Evolutionary conservation across 306 rosid species (phyloP).

Genomic region (Ziziphus jujuba): DNA sequence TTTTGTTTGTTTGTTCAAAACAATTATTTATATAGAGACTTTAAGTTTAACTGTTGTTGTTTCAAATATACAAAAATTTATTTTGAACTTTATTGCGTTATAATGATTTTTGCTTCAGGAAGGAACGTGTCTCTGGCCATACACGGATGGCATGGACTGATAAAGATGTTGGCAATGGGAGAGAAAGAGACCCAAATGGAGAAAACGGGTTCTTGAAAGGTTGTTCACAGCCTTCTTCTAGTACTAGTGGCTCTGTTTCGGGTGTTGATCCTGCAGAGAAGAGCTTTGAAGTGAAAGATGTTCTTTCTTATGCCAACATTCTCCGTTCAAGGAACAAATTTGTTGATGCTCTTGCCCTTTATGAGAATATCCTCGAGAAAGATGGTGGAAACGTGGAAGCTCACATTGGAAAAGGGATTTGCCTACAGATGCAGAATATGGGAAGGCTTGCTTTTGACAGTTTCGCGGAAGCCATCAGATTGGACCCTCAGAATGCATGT

Average conservation of each 20-base stretch:
- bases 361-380: conserved; percentile 65
- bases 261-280: conserved; percentile 28
- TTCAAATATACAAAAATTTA: neutral
- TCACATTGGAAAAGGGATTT: conserved; percentile 91
- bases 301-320: conserved; percentile 69
- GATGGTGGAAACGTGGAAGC: conserved; percentile 77
- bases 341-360: conserved; percentile 75
- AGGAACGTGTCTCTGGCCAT: conserved; percentile 21
- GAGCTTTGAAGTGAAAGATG: conserved; percentile 61
- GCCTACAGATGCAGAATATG: conserved; percentile 93
- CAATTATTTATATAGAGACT: neutral
- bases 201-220: conserved; percentile 76
- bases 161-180: conserved; percentile 50
- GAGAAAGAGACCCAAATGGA: conserved; percentile 45
- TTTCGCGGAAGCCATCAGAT: conserved; percentile 71
- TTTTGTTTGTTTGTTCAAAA: neutral
- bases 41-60: neutral
- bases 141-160: conserved; percentile 66
- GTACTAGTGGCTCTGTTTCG: conserved; percentile 40
- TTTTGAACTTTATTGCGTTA: conserved; percentile 4
- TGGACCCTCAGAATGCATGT: conserved; percentile 83
- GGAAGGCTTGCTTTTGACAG: conserved; percentile 80
- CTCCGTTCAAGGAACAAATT: conserved; percentile 91
- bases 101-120: conserved; percentile 30
- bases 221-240: conserved; percentile 44